Percentiles rank a stretch among this genome's conserved stretches.
phyloP scores from a whole-genome alignment of 805 yeast species.

The Komagataella mondaviorum region DNA sequence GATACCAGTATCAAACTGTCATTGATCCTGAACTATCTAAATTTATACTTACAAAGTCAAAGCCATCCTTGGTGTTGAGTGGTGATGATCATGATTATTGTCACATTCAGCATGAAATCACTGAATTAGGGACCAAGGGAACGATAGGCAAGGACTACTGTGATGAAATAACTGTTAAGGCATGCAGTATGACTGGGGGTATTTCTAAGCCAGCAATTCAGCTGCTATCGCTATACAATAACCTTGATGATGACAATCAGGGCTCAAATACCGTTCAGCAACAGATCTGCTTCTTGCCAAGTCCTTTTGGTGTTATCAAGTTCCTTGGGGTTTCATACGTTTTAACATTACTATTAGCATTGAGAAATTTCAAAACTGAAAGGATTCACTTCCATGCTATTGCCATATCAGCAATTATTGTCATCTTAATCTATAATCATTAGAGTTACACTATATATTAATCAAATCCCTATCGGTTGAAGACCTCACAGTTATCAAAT shows the following conservation, averaged over 20 bases:
- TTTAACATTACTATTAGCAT: background rate
- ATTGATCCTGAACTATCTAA: conserved; percentile 47
- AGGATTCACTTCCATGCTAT: background rate
- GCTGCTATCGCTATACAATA: conserved; percentile 40
- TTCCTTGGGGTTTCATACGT: background rate
- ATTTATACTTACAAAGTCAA: conserved; percentile 39
- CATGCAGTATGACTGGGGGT: conserved; percentile 91
- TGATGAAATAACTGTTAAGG: conserved; percentile 79
- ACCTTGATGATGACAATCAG: background rate
- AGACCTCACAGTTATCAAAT: conserved; percentile 77
- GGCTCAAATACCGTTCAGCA: background rate
- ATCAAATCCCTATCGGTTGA: background rate
- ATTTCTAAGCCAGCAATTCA: conserved; percentile 78
- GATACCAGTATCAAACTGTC: conserved; percentile 87
- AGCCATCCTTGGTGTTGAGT: conserved; percentile 63
- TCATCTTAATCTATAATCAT: conserved; percentile 7
- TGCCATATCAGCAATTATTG: background rate
- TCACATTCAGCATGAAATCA: conserved; percentile 43
- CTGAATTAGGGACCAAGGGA: conserved; percentile 6
- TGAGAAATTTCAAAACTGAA: background rate
- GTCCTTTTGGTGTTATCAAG: background rate
- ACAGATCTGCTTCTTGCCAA: background rate
- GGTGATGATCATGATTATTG: conserved; percentile 99
- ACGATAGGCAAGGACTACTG: conserved; percentile 16
- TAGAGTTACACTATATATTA: background rate